Evolutionary conservation across 768 basidiomycete species (phyloP), one percentile per base, ranked within the genome.

Genomic region (Calocera viscosa): DNA sequence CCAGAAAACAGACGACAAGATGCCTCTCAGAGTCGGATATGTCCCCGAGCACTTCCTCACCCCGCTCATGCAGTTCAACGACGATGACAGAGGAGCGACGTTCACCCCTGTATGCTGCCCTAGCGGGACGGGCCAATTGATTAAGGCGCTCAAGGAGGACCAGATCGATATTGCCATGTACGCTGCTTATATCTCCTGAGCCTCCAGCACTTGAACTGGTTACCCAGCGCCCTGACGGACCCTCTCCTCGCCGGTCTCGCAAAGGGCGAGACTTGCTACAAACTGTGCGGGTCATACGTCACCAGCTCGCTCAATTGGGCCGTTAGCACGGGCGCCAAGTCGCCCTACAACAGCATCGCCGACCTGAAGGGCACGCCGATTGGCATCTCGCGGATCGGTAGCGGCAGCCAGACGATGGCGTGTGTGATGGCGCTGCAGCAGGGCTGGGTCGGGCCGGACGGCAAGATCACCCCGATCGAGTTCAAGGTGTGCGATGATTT

Each of bases 321-420:
- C 1, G 90, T 97, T n/a, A 88, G 91, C 69, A 89, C 92, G 12
- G 93, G 94, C 19, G 86, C 81, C 71, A 80, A 88, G 38, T 84
- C 89, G 1, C 75, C 81, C 66, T 94, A 85, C 75, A 78, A 90
- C 43, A 78, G 78, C 14, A 87, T 97, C 49, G 72, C 81, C 10
- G 88, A 94, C 72, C 80, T 98, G 14, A 80, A 87, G 70, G 90
- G 85, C 2, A 89, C 90, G 0, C 88, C 85, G 2, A 82, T 96
- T 34, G 95, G 95, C 2, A 95, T 97, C 65, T 95, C 92, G 28
- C 80, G 95, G 40, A 78, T 83, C 60, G 95, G 94, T 71, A 95
- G 90, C 71, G 93, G 93, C 26, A 90, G 88, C 70, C 89, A 94
- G 74, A 92, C 91, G 1, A 97, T 98, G 94, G 94, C 93, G 1